phyloP scores from a whole-genome alignment of 768 basidiomycete genomes.

The Rubroboletus satanas region DNA sequence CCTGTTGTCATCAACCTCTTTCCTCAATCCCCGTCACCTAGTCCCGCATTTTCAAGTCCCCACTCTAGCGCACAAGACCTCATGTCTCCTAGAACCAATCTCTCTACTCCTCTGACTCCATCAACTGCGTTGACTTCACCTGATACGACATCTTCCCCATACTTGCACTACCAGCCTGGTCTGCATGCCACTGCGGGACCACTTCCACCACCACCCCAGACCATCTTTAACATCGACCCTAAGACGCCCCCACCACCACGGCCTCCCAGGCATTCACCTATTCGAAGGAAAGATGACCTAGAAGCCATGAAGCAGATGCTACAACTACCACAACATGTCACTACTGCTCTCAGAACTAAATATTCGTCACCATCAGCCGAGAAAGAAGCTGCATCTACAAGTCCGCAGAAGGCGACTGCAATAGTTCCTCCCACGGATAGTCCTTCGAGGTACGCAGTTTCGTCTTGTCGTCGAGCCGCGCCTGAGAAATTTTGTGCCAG shows the following conservation, averaged over 20 bases:
- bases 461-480: not conserved
- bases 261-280: conserved; percentile 58
- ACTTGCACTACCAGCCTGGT: conserved; percentile 62
- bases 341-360: conserved; percentile 36
- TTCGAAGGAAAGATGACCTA: conserved; percentile 45
- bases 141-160: conserved; percentile 35
- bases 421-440: conserved; percentile 5
- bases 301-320: conserved; percentile 58
- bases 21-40: conserved; percentile 31
- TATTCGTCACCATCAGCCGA: conserved; percentile 19
- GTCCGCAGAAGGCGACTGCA: conserved; percentile 21
- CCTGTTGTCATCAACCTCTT: conserved; percentile 55
- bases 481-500: conserved; percentile 5
- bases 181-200: conserved; percentile 71
- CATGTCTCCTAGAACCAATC: conserved; percentile 24
- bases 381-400: conserved; percentile 24
- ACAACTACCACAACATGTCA: conserved; percentile 55
- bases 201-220: conserved; percentile 64
- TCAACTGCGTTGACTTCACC: conserved; percentile 30
- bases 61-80: conserved; percentile 26
- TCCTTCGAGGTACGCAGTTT: conserved; percentile 19
- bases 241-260: conserved; percentile 53
- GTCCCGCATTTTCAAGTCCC: conserved; percentile 26
- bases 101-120: conserved; percentile 24
- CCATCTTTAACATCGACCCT: conserved; percentile 46